Percentiles rank a stretch among this genome's conserved stretches.
Evolutionary conservation across 768 basidiomycete species (phyloP).

Genomic region (Amanita molliuscula): DNA sequence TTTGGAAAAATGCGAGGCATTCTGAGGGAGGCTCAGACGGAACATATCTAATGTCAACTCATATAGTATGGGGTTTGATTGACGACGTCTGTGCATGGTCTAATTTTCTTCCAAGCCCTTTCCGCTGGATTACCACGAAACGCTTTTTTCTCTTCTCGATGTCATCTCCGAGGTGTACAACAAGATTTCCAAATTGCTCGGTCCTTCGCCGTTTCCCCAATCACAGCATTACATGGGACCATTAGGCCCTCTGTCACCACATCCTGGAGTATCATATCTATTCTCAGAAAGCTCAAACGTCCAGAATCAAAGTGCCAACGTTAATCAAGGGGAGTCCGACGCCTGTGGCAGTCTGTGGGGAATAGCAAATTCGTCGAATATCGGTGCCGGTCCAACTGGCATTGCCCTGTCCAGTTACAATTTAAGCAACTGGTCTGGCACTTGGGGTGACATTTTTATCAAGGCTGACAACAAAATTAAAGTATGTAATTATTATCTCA

Average conservation of each 20-base stretch:
- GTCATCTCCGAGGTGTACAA: constrained; percentile 86
- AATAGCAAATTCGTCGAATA: constrained; percentile 42
- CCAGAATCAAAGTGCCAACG: constrained; percentile 10
- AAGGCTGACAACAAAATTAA: constrained; percentile 84
- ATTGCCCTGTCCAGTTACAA: constrained; percentile 30
- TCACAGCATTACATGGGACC: constrained; percentile 69
- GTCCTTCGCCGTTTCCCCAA: constrained; percentile 68
- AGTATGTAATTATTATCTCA: constrained; percentile 30
- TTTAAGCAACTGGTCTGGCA: constrained; percentile 44
- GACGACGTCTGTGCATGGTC: neutral
- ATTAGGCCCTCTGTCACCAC: constrained; percentile 62
- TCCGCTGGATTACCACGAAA: constrained; percentile 81
- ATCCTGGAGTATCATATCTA: constrained; percentile 76
- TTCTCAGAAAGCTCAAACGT: constrained; percentile 37
- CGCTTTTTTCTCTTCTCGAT: constrained; percentile 79
- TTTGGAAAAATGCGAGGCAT: constrained; percentile 46
- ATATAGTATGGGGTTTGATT: constrained; percentile 42
- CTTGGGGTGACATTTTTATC: constrained; percentile 59
- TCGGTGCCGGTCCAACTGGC: constrained; percentile 11
- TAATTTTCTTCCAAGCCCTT: constrained; percentile 53
- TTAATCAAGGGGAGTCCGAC: constrained; percentile 14
- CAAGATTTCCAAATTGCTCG: constrained; percentile 75
- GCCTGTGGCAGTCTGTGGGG: constrained; percentile 58
- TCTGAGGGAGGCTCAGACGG: constrained; percentile 45
- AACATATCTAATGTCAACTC: constrained; percentile 63